These are phyloP conservation scores for Pseudomassariella vexata DNA, from an alignment of 2,329 filamentous ascomycete species.

Conservation along the genomic window DNA sequence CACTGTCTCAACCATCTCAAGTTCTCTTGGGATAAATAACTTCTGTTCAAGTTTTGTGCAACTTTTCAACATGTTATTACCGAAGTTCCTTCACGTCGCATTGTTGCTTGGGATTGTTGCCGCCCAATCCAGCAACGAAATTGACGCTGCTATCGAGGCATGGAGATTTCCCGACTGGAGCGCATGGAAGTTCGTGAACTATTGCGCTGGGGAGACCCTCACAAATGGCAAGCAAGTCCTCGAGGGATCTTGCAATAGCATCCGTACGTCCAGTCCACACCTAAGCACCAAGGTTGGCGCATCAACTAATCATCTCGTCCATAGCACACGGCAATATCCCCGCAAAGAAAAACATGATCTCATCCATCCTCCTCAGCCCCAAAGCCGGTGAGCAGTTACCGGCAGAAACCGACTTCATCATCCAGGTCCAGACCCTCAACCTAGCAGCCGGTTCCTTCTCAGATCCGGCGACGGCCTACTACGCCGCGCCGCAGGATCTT, in stretches of 20 bases:
- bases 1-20: too few species aligned
- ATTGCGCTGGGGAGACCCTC: slow-evolving; percentile 45
- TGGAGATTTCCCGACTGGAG: too few species aligned
- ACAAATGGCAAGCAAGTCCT: slow-evolving; percentile 56
- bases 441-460: slow-evolving; percentile 53
- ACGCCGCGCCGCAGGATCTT: slow-evolving; percentile 51
- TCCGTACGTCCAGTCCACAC: slow-evolving; percentile 46
- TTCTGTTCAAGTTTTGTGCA: too few species aligned
- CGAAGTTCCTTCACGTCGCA: too few species aligned
- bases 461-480: slow-evolving; percentile 54
- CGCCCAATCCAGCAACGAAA: too few species aligned
- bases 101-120: too few species aligned
- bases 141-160: too few species aligned
- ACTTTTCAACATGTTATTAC: too few species aligned
- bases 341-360: slow-evolving; percentile 47
- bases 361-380: slow-evolving; percentile 47
- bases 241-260: slow-evolving; percentile 58
- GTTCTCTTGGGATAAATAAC: too few species aligned
- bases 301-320: slow-evolving; percentile 28
- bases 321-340: slow-evolving; percentile 62
- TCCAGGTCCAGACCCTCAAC: slow-evolving; percentile 45
- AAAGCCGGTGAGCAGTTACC: slow-evolving; percentile 41
- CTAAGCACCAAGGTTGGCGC: too few species aligned
- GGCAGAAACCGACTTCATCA: slow-evolving; percentile 43
- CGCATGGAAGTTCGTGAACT: slow-evolving; percentile 66